Conservation (phyloP, 2,329 filamentous ascomycete species). For the Sporothrix brunneoviolacea region DNA sequence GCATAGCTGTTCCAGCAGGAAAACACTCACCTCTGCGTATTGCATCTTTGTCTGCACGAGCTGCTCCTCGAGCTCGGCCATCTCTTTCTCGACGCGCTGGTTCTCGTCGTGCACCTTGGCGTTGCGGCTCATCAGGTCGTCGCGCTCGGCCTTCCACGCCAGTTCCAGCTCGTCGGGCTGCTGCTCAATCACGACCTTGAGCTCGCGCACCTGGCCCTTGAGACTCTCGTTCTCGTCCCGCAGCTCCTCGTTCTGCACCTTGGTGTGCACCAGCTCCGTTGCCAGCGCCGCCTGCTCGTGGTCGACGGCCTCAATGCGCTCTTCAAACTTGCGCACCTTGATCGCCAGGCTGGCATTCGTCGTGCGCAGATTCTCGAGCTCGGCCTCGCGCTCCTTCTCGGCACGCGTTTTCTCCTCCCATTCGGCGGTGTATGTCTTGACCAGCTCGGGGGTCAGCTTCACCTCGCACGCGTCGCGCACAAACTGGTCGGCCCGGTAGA, state of each 20-base stretch:
- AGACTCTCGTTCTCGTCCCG: slow-evolving; percentile 85
- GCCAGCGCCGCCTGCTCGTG: slow-evolving; percentile 85
- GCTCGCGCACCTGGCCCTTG: slow-evolving; percentile 74
- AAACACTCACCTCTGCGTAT: slow-evolving; percentile 75
- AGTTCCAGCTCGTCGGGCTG: slow-evolving; percentile 86
- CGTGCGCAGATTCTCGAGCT: slow-evolving; percentile 66
- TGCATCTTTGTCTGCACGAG: slow-evolving; percentile 91
- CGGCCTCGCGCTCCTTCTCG: slow-evolving; percentile 75
- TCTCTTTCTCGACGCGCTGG: slow-evolving; percentile 75
- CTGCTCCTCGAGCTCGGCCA: slow-evolving; percentile 86
- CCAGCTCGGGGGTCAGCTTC: slow-evolving; percentile 73
- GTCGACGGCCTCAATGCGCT: slow-evolving; percentile 81
- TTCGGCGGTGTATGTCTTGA: slow-evolving; percentile 74
- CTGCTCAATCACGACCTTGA: slow-evolving; percentile 79
- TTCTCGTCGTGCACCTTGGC: slow-evolving; percentile 93
- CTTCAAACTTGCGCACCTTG: slow-evolving; percentile 78
- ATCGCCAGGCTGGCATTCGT: slow-evolving; percentile 61
- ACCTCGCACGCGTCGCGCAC: slow-evolving; percentile 88
- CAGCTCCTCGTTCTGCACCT: slow-evolving; percentile 88
- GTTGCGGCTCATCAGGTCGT: slow-evolving; percentile 86
- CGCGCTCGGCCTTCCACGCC: slow-evolving; percentile 75
- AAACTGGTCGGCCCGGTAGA: slow-evolving; percentile 90
- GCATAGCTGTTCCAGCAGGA: not conserved
- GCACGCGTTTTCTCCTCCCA: slow-evolving; percentile 87
- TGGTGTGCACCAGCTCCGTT: slow-evolving; percentile 83